A percentile compares a stretch with the other conserved stretches of the same genome.
phyloP scores from a whole-genome alignment of 192 early-diverging fungal genomes.

The Entomortierella chlamydospora region DNA sequence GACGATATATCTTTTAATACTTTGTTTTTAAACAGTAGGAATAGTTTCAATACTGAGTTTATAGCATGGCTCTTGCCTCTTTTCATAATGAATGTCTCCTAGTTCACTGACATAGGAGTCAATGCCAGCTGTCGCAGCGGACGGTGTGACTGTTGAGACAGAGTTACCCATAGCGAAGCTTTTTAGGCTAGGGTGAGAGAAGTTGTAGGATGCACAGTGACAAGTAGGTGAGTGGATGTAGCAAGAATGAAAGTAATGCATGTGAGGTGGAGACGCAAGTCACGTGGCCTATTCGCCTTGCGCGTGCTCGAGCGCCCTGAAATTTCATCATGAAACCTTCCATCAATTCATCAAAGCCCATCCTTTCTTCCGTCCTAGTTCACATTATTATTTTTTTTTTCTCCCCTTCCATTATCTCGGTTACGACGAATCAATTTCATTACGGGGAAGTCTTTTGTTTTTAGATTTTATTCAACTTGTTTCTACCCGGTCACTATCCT shows the following conservation, averaged over 20 bases:
- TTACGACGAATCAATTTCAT: background rate
- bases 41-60: background rate
- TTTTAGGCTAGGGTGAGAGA: background rate
- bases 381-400: background rate
- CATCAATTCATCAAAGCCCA: background rate
- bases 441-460: too few relatives aligned
- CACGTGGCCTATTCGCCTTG: too few relatives aligned
- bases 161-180: conserved; percentile 72
- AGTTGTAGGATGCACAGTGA: background rate
- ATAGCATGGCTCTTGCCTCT: conserved; percentile 58
- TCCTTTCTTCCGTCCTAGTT: background rate
- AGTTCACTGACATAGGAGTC: conserved; percentile 81
- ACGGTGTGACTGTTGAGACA: conserved; percentile 72
- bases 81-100: conserved; percentile 76
- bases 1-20: background rate
- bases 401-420: conserved; percentile 2
- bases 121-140: conserved; percentile 71
- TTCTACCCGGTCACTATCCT: too few relatives aligned
- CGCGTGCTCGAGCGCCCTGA: too few relatives aligned
- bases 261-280: too few relatives aligned
- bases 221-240: background rate
- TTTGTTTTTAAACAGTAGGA: too few relatives aligned
- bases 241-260: too few relatives aligned
- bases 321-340: too few relatives aligned
- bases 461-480: too few relatives aligned